Base-by-base conservation (phyloP, 768 basidiomycete genomes). In the Amylocystis lapponica region DNA sequence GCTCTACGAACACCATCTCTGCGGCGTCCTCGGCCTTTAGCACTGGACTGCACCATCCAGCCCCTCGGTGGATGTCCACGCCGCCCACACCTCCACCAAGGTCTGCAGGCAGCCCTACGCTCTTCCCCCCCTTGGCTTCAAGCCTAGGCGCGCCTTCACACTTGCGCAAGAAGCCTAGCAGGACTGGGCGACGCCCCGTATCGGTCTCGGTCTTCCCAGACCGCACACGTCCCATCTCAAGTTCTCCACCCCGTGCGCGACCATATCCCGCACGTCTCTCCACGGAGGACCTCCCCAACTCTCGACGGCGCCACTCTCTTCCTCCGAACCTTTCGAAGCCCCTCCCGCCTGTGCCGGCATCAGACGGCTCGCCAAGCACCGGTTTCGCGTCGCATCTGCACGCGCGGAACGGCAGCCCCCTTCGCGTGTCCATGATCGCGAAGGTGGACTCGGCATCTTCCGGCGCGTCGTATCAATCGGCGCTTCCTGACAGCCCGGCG, bases 21-120 rank as follows among this genome's bases (percentile, higher is more conserved):
- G n/a, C n/a, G n/a, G n/a, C n/a, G n/a, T n/a, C n/a, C n/a, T n/a
- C n/a, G n/a, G n/a, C n/a, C n/a, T n/a, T n/a, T n/a, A n/a, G n/a
- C n/a, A n/a, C n/a, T n/a, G n/a, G n/a, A n/a, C n/a, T n/a, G n/a
- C n/a, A n/a, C n/a, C n/a, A n/a, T n/a, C 20, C 62, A 27, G 61
- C 72, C 3, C 76, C 77, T 33, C 76, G 70, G 37, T 78, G 78
- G 78, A 75, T 71, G 32, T 72, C 78, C 12, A 76, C 73, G 9
- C 78, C 76, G 21, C 77, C 78, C 21, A 79, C 78, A 10, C 77
- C 79, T 27, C 76, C 76, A 17, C 62, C 68, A 43, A 53, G 49
- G 22, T 23, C 19, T 23, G 20, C 45, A 17, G 12, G 22, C 39
- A 68, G 66, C 51, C 53, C 60, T 47, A 45, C 66, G 45, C 70